These are phyloP conservation scores for Sphaerulina musiva DNA, from an alignment of 2,329 filamentous ascomycete species.

Conservation along the genomic window DNA sequence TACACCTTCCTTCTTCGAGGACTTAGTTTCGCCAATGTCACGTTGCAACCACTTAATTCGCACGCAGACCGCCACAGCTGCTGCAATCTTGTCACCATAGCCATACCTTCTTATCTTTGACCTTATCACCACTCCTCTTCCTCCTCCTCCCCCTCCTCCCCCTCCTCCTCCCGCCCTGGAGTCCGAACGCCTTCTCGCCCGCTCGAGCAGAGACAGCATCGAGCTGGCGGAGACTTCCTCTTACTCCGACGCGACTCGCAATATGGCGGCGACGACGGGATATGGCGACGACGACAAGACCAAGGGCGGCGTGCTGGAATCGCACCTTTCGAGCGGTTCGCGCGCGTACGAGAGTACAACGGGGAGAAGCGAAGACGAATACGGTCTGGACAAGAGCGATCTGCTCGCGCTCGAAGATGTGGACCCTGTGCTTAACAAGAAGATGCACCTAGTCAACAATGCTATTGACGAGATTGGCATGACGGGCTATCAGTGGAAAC, in stretches of 20 bases:
- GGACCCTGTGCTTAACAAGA: conserved; percentile 57
- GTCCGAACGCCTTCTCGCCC: conserved; percentile 13
- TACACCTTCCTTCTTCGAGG: not conserved
- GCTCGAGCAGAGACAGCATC: conserved; percentile 16
- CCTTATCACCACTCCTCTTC: not conserved
- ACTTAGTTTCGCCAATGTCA: not conserved
- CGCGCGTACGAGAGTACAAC: conserved; percentile 11
- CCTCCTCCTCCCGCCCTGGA: conserved; percentile 5
- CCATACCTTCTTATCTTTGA: not conserved
- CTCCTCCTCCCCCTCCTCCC: not conserved
- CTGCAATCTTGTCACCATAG: not conserved
- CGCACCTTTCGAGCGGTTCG: not conserved
- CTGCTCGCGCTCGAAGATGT: conserved; percentile 52
- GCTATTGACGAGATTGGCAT: conserved; percentile 52
- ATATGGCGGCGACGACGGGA: conserved; percentile 10
- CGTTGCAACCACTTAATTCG: not conserved
- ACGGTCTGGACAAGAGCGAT: conserved; percentile 40
- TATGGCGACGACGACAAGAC: conserved; percentile 16
- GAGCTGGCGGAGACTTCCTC: conserved; percentile 10
- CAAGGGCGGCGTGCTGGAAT: conserved; percentile 3
- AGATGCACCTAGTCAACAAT: conserved; percentile 65
- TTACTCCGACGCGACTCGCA: not conserved
- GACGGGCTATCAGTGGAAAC: conserved; percentile 50
- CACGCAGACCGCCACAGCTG: not conserved
- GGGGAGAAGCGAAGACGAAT: conserved; percentile 14